Conservation (phyloP, 2,329 filamentous ascomycete species). For the Zelopaecilomyces penicillatus region DNA sequence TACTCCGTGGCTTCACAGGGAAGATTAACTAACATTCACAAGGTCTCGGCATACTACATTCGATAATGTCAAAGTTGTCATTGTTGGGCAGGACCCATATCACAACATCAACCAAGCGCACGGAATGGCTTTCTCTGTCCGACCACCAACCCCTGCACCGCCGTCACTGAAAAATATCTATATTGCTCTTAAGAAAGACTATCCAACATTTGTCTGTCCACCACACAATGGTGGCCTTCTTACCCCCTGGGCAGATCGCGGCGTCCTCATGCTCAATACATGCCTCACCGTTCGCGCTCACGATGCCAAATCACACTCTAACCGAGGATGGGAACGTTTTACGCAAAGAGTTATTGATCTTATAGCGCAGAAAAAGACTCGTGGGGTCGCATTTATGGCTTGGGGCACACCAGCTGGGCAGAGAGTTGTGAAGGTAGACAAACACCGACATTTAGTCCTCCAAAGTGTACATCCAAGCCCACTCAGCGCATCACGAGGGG, state of each 20-base stretch:
- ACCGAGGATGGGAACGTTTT: constrained; percentile 85
- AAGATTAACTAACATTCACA: constrained; percentile 1
- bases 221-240: constrained; percentile 73
- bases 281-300: constrained; percentile 89
- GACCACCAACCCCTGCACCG: constrained; percentile 77
- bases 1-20: too few relatives aligned
- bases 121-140: constrained; percentile 91
- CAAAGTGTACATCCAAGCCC: constrained; percentile 88
- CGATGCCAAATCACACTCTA: constrained; percentile 76
- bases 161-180: constrained; percentile 94
- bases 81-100: constrained; percentile 94
- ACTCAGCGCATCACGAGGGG: constrained; percentile 71
- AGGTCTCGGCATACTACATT: constrained; percentile 95
- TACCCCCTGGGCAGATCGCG: constrained; percentile 87
- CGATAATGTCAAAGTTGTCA: constrained; percentile 79
- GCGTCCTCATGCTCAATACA: constrained; percentile 89
- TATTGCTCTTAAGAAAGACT: constrained; percentile 78
- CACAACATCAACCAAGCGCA: constrained; percentile 95
- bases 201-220: constrained; percentile 68
- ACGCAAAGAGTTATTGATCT: constrained; percentile 88
- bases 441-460: constrained; percentile 69
- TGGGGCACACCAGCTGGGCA: constrained; percentile 85
- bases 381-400: constrained; percentile 87
- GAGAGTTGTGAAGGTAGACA: constrained; percentile 66
- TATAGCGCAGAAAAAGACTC: constrained; percentile 65